Base-by-base conservation (phyloP, 2,329 filamentous ascomycete species). In the Chaetomium globosum region DNA sequence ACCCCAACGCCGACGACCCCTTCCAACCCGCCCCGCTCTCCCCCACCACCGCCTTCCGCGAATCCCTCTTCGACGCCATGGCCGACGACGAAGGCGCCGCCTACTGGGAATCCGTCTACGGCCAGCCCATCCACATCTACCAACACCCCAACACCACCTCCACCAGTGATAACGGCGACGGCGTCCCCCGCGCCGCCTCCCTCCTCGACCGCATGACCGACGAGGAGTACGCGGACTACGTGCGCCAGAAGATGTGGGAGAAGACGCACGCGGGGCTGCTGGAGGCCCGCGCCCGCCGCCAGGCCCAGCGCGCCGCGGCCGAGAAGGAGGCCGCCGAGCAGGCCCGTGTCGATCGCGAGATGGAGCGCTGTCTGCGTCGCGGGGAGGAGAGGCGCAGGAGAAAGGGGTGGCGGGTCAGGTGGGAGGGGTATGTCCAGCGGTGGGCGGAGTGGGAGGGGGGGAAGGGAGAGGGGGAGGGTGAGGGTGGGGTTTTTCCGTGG, bases 91-190 rank as follows among this genome's bases (percentile, higher is more conserved):
- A 99, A 78, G 95, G 94, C 55, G 95, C 95, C 1, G 86, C 88
- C 8, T 99, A 95, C 80, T 99, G 95, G 95, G 90, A 97, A 76
- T 87, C 87, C 19, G 91, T 99, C n/a, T 99, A 98, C 77, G 93
- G 93, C 0, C 94, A 98, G 75, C 94, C 95, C 0, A 90, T 98
- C 58, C 93, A 97, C 77, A 85, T 87, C 7, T 97, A 96, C 75
- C 75, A 85, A 0, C 81, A 48, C 43, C 7, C 43, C 43, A n/a
- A 43, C 23, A 12, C 57, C 21, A 55, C 58, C 33, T 63, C 61
- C 52, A 67, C 65, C 39, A 36, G 13, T 13, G 26, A 26, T 4
- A 16, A 12, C 13, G 12, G 33, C 33, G 31, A 62, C 73, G 84
- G 84, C 68, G 77, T 87, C 73, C 2, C 39, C 16, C 4, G 12